Evolutionary conservation across 2,329 filamentous ascomycete genomes (phyloP).

Genomic region (Neofusicoccum umdonicola): DNA sequence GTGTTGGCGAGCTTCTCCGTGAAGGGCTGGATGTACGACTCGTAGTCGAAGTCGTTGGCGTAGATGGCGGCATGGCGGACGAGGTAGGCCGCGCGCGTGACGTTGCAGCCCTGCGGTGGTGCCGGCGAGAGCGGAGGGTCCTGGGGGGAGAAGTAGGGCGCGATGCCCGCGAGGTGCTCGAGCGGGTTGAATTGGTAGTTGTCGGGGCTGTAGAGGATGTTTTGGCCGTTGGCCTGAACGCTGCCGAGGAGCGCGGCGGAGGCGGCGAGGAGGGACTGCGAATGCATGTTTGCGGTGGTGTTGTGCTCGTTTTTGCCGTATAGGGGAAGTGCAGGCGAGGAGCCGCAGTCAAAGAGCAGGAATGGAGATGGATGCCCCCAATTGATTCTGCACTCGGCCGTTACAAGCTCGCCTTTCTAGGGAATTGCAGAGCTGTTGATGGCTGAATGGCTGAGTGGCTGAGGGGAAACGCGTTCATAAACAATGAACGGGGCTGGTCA

Average conservation of each 20-base stretch:
- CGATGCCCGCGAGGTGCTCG: slow-evolving; percentile 50
- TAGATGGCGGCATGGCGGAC: slow-evolving; percentile 53
- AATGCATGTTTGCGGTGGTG: background rate
- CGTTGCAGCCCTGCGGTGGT: slow-evolving; percentile 51
- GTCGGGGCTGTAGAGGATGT: slow-evolving; percentile 17
- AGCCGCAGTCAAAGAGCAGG: too few relatives aligned
- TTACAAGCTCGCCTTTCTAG: background rate
- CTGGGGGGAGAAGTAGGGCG: slow-evolving; percentile 50
- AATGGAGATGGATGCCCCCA: background rate
- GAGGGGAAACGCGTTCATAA: background rate
- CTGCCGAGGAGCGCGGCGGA: background rate
- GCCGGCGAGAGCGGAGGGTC: slow-evolving; percentile 47
- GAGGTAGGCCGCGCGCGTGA: slow-evolving; percentile 49
- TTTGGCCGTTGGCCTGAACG: background rate
- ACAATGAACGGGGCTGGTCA: background rate
- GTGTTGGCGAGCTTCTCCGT: slow-evolving; percentile 57
- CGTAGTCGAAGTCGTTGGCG: slow-evolving; percentile 53
- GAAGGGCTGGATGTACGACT: slow-evolving; percentile 52
- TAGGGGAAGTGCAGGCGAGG: too few relatives aligned
- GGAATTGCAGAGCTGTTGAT: background rate
- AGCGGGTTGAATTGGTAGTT: slow-evolving; percentile 43
- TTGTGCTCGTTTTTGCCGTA: background rate
- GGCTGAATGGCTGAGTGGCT: too few relatives aligned
- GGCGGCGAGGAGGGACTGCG: background rate
- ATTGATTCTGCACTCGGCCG: background rate